phyloP scores from a whole-genome alignment of 2,329 filamentous ascomycete species.

The Bipolaris sorokiniana region DNA sequence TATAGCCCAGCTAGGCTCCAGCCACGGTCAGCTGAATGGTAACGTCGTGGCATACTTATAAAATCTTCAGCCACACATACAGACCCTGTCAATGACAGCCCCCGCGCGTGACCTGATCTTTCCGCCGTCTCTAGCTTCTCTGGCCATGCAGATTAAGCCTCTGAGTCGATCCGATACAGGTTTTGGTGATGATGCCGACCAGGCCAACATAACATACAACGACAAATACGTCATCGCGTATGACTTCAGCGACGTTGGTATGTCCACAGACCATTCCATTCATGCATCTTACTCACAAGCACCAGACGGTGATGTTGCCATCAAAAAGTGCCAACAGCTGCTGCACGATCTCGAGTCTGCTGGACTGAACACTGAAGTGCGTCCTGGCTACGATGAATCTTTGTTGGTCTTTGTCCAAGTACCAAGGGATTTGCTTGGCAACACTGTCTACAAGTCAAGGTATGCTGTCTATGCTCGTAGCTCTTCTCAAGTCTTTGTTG shows the following conservation, averaged over 20 bases:
- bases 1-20: conserved; percentile 11
- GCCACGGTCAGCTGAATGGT: conserved; percentile 13
- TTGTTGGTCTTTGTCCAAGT: conserved; percentile 42
- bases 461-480: conserved; percentile 7
- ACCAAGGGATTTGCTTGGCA: conserved; percentile 39
- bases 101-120: not conserved
- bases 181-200: conserved; percentile 32
- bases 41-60: conserved; percentile 14
- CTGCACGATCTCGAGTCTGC: conserved; percentile 34
- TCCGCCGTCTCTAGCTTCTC: not conserved
- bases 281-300: conserved; percentile 1
- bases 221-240: conserved; percentile 45
- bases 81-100: not conserved
- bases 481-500: not conserved
- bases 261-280: conserved; percentile 2
- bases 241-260: conserved; percentile 36
- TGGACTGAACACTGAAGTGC: conserved; percentile 42
- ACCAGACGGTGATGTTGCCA: conserved; percentile 28
- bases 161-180: conserved; percentile 33
- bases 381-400: conserved; percentile 38
- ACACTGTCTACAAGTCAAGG: conserved; percentile 42
- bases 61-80: conserved; percentile 21
- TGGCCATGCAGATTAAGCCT: conserved; percentile 25
- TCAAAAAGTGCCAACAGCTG: conserved; percentile 29
- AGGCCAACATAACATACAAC: conserved; percentile 35